Percentiles rank a stretch among this genome's conserved stretches.
Evolutionary conservation across 2,329 filamentous ascomycete genomes (phyloP).

Genomic region (Rutstroemia sp.): DNA sequence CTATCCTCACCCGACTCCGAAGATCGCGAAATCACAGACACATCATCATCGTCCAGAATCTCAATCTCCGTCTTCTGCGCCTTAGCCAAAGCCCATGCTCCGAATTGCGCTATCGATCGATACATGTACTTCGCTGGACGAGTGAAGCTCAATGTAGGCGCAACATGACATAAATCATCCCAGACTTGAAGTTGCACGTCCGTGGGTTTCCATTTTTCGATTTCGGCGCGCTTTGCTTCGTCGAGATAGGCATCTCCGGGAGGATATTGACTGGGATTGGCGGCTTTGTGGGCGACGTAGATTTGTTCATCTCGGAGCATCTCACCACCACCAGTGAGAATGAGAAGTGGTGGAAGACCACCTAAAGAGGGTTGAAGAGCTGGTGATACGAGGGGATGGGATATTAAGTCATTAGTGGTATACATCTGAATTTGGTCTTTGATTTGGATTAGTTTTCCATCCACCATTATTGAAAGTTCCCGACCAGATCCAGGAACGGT

Average conservation of each 20-base stretch:
- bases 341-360: constrained; percentile 78
- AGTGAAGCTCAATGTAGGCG: constrained; percentile 89
- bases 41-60: constrained; percentile 69
- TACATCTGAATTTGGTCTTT: constrained; percentile 90
- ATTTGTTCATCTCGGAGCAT: constrained; percentile 90
- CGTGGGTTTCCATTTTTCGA: constrained; percentile 70
- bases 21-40: constrained; percentile 65
- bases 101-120: constrained; percentile 83
- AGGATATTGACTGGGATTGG: constrained; percentile 70
- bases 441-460: constrained; percentile 63
- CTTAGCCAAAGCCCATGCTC: constrained; percentile 79
- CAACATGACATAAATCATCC: constrained; percentile 91
- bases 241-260: constrained; percentile 58
- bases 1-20: constrained; percentile 30
- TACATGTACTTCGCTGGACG: constrained; percentile 97
- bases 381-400: constrained; percentile 85
- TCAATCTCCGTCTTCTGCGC: constrained; percentile 76
- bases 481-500: constrained; percentile 28
- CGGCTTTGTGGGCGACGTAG: constrained; percentile 89
- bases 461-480: constrained; percentile 59
- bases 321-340: constrained; percentile 84
- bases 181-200: constrained; percentile 92
- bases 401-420: constrained; percentile 75
- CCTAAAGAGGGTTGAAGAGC: constrained; percentile 82
- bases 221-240: constrained; percentile 40